A percentile compares a stretch with the other conserved stretches of the same genome.
Evolutionary conservation across 768 basidiomycete genomes (phyloP).

Genomic region (Rhodosporidiobolus sp.): DNA sequence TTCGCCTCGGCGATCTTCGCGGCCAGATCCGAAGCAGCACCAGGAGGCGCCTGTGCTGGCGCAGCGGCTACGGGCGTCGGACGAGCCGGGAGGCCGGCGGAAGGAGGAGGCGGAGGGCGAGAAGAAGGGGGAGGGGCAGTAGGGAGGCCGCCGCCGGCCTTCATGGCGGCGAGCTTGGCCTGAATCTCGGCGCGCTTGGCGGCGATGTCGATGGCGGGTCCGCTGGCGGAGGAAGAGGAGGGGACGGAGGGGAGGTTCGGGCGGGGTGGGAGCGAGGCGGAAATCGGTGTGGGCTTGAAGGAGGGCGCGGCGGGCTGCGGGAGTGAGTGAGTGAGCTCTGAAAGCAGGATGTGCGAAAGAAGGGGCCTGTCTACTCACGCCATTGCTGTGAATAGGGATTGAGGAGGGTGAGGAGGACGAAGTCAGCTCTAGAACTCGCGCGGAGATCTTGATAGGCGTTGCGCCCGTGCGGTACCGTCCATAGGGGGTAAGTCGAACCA

Average conservation of each 20-base stretch:
- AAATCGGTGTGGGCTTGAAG: slow-evolving; percentile 19
- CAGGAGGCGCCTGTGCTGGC: slow-evolving; percentile 25
- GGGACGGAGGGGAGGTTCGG: slow-evolving; percentile 16
- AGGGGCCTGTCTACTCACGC: slow-evolving; percentile 2
- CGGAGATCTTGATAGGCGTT: too few species aligned
- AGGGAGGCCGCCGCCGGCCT: slow-evolving; percentile 42
- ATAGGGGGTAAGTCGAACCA: neutral
- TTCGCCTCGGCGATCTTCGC: slow-evolving; percentile 80
- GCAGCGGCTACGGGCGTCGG: slow-evolving; percentile 48
- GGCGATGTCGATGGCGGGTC: slow-evolving; percentile 64
- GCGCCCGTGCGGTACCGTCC: neutral
- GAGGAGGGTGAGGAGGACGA: neutral
- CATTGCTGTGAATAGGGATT: slow-evolving; percentile 10
- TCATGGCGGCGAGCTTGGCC: slow-evolving; percentile 42
- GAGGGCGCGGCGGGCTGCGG: slow-evolving; percentile 23
- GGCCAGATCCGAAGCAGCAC: slow-evolving; percentile 61
- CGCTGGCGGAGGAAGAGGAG: slow-evolving; percentile 58
- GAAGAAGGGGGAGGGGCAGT: slow-evolving; percentile 39
- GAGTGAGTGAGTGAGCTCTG: neutral
- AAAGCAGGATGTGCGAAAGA: too few species aligned
- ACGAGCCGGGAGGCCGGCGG: slow-evolving; percentile 48
- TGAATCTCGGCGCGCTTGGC: slow-evolving; percentile 69
- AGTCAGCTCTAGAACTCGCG: neutral
- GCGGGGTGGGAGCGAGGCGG: slow-evolving; percentile 18
- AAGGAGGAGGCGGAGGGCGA: slow-evolving; percentile 45